Evolutionary conservation across 768 basidiomycete genomes (phyloP).

Genomic region (Mrakia blollopis): DNA sequence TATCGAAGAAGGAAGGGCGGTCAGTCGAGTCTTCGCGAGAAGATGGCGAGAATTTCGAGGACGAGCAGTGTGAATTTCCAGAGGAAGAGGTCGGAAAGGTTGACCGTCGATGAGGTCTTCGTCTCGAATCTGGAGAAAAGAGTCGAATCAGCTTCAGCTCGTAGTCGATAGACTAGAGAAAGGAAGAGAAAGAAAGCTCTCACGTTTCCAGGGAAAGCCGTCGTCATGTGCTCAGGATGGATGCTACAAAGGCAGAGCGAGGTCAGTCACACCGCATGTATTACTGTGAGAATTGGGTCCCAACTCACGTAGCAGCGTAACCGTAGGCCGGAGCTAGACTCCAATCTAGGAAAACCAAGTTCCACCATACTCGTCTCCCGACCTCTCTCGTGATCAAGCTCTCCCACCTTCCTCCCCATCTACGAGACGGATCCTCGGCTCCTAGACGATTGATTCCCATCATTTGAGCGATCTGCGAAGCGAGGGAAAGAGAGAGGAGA

Average conservation of each 20-base stretch:
- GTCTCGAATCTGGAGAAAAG: conserved; percentile 38
- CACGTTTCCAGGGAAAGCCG: conserved; percentile 43
- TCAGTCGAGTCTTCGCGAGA: not conserved
- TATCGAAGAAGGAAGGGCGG: not conserved
- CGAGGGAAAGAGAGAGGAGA: too few relatives aligned
- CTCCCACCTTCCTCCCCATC: conserved; percentile 46
- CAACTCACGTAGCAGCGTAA: conserved; percentile 24
- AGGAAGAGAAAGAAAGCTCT: not conserved
- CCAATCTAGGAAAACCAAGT: conserved; percentile 46
- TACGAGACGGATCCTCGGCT: conserved; percentile 42
- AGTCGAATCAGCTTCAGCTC: not conserved
- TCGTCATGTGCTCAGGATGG: conserved; percentile 46
- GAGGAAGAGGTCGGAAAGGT: conserved; percentile 17
- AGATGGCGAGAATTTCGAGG: not conserved
- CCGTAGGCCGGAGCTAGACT: conserved; percentile 43
- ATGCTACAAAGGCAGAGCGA: conserved; percentile 38
- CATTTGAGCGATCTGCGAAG: conserved; percentile 41
- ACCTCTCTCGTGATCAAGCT: conserved; percentile 44
- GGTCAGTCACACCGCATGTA: too few relatives aligned
- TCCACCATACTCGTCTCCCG: conserved; percentile 45
- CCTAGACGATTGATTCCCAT: conserved; percentile 44
- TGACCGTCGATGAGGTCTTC: conserved; percentile 43
- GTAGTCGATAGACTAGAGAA: not conserved
- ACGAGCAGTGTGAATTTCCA: conserved; percentile 23
- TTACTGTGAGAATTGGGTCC: too few relatives aligned